Percentiles rank a stretch among this genome's conserved stretches.
Conservation (phyloP, 805 yeast genomes). For the Clavispora vitiphila region DNA sequence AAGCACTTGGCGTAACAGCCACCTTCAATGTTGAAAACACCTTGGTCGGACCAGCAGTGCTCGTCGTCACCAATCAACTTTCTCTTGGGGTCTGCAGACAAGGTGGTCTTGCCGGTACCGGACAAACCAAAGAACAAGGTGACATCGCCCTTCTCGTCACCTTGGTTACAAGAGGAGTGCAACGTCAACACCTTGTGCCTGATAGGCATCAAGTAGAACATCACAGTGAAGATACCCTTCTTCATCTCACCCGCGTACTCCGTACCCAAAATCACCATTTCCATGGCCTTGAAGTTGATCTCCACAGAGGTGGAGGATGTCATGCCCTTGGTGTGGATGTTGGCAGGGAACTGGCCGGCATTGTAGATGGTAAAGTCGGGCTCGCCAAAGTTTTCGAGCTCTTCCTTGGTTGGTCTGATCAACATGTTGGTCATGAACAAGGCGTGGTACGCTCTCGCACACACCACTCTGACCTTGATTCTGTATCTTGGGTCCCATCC, state of each 20-base stretch:
- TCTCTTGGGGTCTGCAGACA: slow-evolving; percentile 94
- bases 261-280: slow-evolving; percentile 97
- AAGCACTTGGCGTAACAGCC: slow-evolving; percentile 99
- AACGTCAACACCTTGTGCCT: slow-evolving; percentile 85
- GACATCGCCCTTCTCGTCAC: slow-evolving; percentile 73
- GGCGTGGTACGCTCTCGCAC: slow-evolving; percentile 99
- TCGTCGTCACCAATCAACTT: slow-evolving; percentile 96
- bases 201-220: slow-evolving; percentile 98
- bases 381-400: slow-evolving; percentile 84
- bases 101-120: slow-evolving; percentile 97
- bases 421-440: slow-evolving; percentile 97
- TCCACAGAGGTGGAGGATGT: slow-evolving; percentile 93
- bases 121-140: slow-evolving; percentile 94
- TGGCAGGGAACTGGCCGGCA: slow-evolving; percentile 98
- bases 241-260: slow-evolving; percentile 99
- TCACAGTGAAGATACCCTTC: slow-evolving; percentile 97
- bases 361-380: slow-evolving; percentile 98
- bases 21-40: slow-evolving; percentile 99
- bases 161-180: slow-evolving; percentile 95
- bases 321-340: slow-evolving; percentile 94
- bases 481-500: slow-evolving; percentile 99
- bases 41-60: slow-evolving; percentile 98
- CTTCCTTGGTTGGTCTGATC: slow-evolving; percentile 90
- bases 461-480: slow-evolving; percentile 89
- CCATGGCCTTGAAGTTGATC: slow-evolving; percentile 95